Evolutionary conservation across 805 yeast genomes (phyloP), one percentile per base, ranked within the genome.

Genomic region (Lipomyces orientalis): DNA sequence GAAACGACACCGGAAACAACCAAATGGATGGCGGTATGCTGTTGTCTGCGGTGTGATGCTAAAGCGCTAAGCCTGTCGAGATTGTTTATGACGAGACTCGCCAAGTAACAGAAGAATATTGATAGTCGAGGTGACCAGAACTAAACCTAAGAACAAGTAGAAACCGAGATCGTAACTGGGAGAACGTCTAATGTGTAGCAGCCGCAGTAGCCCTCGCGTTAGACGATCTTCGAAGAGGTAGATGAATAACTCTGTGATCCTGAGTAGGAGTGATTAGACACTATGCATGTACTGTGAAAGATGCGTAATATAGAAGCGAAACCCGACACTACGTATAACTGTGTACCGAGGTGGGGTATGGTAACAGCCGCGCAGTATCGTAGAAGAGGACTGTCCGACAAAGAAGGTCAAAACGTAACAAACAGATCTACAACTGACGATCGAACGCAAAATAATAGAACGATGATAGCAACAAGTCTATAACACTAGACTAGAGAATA

Each of bases 51-150:
- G 22, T 52, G 55, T 52, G 55, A 43, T 52, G 55, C 55, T 25
- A 52, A 31, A 10, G 55, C 9, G 55, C 6, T 31, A 12, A 31
- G 29, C 12, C 34, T 52, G 55, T 52, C 16, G 55, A 4, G 56
- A 33, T 1, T 16, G 46, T 33, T 16, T 49, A 60, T 34, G 58
- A 60, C 16, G 33, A 22, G 12, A 31, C 25, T 22, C 35, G 46
- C 29, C 25, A 35, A 31, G 25, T 37, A 34, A 34, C 16, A 1
- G 10, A 57, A 33, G 22, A 43, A 43, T 43, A 43, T 43, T n/a
- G 31, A 54, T 55, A 65, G 71, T 65, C 71, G 39, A 66, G 35
- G 71, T 65, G 71, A 65, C 71, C 71, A 54, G 71, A 51, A 61
- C 71, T 54, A 58, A 60, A 46, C 66, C 69, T 54, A 52, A 49